phyloP scores from a whole-genome alignment of 495 filamentous ascomycete genomes.

The Recurvomyces mirabilis region DNA sequence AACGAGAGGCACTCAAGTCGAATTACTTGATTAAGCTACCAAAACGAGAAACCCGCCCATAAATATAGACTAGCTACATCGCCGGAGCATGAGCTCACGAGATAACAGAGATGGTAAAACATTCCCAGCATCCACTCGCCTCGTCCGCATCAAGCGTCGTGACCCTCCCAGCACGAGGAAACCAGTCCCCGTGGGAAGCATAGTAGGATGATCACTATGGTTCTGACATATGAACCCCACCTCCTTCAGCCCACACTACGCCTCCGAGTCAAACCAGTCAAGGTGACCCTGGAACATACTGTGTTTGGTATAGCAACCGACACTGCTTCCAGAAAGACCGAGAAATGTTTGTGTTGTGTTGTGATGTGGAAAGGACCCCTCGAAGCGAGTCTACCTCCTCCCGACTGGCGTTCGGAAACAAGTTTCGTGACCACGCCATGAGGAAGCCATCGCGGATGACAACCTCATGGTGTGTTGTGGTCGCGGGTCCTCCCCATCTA shows the following conservation, averaged over 20 bases:
- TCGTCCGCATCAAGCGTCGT: no score
- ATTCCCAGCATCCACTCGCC: no score
- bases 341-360: background rate
- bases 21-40: no score
- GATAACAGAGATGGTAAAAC: no score
- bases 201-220: constrained; percentile 20
- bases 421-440: constrained; percentile 3
- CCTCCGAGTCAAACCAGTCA: constrained; percentile 16
- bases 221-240: constrained; percentile 6
- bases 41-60: no score
- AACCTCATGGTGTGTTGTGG: background rate
- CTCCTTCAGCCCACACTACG: background rate
- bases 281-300: no score
- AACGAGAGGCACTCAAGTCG: no score
- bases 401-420: constrained; percentile 20
- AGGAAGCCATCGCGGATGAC: constrained; percentile 14
- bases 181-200: constrained; percentile 6
- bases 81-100: no score
- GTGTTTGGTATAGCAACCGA: background rate
- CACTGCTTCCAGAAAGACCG: background rate
- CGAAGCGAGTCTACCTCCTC: constrained; percentile 20
- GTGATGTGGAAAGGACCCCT: background rate
- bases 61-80: no score
- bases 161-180: no score
- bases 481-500: no score